Percentiles rank a stretch among this genome's conserved stretches.
These are phyloP conservation scores for Pugionium cornutum DNA, from an alignment of 345 rosid species.

Conservation along the genomic window DNA sequence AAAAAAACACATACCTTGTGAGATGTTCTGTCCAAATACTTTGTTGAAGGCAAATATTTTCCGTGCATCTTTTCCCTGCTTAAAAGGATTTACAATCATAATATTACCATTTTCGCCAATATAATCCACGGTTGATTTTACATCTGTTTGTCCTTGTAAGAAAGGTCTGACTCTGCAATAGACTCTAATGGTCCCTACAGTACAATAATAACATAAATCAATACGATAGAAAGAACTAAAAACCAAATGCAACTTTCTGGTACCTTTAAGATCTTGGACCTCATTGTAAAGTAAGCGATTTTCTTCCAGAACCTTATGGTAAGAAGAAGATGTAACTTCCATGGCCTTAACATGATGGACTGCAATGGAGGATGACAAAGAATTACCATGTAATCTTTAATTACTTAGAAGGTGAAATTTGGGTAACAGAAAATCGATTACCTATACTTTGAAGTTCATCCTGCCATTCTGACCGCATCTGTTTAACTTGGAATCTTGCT, in stretches of 20 bases:
- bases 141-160: conserved; percentile 60
- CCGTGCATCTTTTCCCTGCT: conserved; percentile 87
- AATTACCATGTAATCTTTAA: conserved; percentile 4
- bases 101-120: conserved; percentile 96
- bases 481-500: conserved; percentile 57
- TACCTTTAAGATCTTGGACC: conserved; percentile 98
- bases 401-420: neutral
- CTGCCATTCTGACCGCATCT: conserved; percentile 67
- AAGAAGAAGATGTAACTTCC: conserved; percentile 75
- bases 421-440: conserved; percentile 31
- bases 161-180: conserved; percentile 93
- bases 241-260: conserved; percentile 2
- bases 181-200: conserved; percentile 83
- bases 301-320: conserved; percentile 85
- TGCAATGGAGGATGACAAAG: conserved; percentile 33
- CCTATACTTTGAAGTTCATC: conserved; percentile 65
- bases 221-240: neutral
- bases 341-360: conserved; percentile 68
- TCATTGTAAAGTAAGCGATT: conserved; percentile 92
- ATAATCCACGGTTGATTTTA: conserved; percentile 76
- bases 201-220: conserved; percentile 18
- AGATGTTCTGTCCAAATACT: conserved; percentile 66
- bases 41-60: conserved; percentile 85
- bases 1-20: conserved; percentile 61
- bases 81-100: conserved; percentile 83